Evolutionary conservation across 2,329 filamentous ascomycete species (phyloP).

Genomic region (Sordariomycetes sp.): DNA sequence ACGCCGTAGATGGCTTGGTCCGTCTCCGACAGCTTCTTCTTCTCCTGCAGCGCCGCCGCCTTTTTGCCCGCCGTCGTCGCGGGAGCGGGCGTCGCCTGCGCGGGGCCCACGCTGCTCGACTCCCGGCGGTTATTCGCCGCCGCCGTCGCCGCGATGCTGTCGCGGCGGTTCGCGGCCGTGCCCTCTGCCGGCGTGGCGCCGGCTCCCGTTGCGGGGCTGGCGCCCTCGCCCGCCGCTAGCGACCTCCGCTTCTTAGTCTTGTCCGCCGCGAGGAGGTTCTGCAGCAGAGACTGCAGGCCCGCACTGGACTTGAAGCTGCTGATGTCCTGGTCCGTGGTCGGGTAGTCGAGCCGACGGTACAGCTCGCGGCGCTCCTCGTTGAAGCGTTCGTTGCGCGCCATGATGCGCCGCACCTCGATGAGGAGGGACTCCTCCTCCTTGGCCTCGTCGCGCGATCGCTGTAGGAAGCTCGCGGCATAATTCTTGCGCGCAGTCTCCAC

Average conservation of each 20-base stretch:
- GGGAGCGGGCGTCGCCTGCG: slow-evolving; percentile 20
- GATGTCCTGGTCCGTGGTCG: slow-evolving; percentile 55
- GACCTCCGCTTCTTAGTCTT: slow-evolving; percentile 82
- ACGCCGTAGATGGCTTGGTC: slow-evolving; percentile 77
- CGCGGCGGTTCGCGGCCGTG: slow-evolving; percentile 25
- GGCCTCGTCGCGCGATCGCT: slow-evolving; percentile 73
- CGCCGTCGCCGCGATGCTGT: slow-evolving; percentile 37
- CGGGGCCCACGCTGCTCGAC: slow-evolving; percentile 21
- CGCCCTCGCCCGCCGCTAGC: slow-evolving; percentile 46
- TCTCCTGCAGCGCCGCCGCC: slow-evolving; percentile 27
- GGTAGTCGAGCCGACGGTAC: slow-evolving; percentile 77
- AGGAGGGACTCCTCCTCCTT: slow-evolving; percentile 84
- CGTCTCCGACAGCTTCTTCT: slow-evolving; percentile 58
- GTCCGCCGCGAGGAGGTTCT: slow-evolving; percentile 71
- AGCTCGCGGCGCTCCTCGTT: slow-evolving; percentile 81
- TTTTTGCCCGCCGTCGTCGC: slow-evolving; percentile 15
- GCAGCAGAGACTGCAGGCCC: slow-evolving; percentile 66
- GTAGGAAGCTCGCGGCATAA: slow-evolving; percentile 67
- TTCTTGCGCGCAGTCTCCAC: slow-evolving; percentile 73
- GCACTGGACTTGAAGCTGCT: slow-evolving; percentile 68
- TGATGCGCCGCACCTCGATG: slow-evolving; percentile 82
- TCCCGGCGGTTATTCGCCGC: slow-evolving; percentile 26
- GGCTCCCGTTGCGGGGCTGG: slow-evolving; percentile 25
- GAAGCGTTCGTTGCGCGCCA: slow-evolving; percentile 72
- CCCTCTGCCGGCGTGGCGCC: slow-evolving; percentile 21